Percentiles rank a stretch among this genome's conserved stretches.
Conservation (phyloP, 1,284 basidiomycete genomes). For the Austroboletus niveus region DNA sequence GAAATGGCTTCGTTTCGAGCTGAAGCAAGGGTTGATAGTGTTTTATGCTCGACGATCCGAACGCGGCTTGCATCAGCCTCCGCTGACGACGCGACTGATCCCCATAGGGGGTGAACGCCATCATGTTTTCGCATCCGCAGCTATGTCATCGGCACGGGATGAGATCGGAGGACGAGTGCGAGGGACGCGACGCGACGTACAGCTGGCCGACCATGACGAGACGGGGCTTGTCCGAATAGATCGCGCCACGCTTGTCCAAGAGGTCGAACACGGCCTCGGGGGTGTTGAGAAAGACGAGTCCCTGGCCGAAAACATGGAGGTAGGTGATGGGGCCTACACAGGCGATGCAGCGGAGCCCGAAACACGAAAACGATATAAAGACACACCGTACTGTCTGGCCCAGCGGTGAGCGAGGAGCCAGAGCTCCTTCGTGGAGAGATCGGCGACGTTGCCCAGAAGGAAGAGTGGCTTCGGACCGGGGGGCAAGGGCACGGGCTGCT, state of each 20-base stretch:
- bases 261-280: slow-evolving; percentile 58
- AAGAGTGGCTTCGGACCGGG: slow-evolving; percentile 68
- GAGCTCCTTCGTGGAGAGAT: slow-evolving; percentile 57
- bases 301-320: slow-evolving; percentile 62
- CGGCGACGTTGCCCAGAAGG: slow-evolving; percentile 58
- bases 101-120: slow-evolving; percentile 67
- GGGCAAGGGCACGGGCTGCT: slow-evolving; percentile 37
- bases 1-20: slow-evolving; percentile 50
- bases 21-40: slow-evolving; percentile 58
- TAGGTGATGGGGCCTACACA: slow-evolving; percentile 59
- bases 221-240: slow-evolving; percentile 70
- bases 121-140: slow-evolving; percentile 72
- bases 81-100: slow-evolving; percentile 63
- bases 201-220: slow-evolving; percentile 66
- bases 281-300: slow-evolving; percentile 63
- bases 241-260: slow-evolving; percentile 62
- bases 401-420: slow-evolving; percentile 51
- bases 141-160: slow-evolving; percentile 18
- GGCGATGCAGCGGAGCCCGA: not conserved
- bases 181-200: slow-evolving; percentile 30
- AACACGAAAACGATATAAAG: not conserved
- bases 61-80: slow-evolving; percentile 60
- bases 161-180: not conserved
- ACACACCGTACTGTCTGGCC: slow-evolving; percentile 51
- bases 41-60: slow-evolving; percentile 50